These are phyloP conservation scores for Moesziomyces globuligerus DNA, from an alignment of 1,284 basidiomycete species.

Conservation along the genomic window DNA sequence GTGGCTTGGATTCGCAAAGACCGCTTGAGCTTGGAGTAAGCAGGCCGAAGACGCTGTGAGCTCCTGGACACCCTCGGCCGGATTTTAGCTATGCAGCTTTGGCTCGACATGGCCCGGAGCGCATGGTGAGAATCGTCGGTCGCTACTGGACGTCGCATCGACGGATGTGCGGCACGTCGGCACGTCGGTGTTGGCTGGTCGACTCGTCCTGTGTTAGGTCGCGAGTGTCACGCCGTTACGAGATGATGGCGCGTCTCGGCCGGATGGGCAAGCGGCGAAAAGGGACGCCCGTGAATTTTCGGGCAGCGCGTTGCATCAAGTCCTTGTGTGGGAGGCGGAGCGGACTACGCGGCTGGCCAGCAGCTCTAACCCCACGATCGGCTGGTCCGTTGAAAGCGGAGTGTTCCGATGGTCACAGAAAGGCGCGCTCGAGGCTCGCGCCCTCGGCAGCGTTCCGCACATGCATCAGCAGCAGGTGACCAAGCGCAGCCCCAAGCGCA, in stretches of 20 bases:
- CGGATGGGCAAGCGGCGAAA: conserved; percentile 3
- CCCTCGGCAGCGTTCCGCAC: conserved; percentile 17
- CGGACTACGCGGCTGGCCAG: not conserved
- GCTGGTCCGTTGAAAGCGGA: conserved; percentile 19
- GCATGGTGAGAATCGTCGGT: too few species aligned
- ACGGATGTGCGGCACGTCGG: not conserved
- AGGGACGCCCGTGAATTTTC: conserved; percentile 11
- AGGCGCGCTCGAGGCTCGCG: conserved; percentile 9
- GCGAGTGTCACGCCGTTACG: not conserved
- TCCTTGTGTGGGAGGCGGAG: too few species aligned
- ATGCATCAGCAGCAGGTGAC: conserved; percentile 1
- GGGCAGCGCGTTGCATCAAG: too few species aligned
- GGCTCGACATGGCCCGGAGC: too few species aligned
- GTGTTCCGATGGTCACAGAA: conserved; percentile 13
- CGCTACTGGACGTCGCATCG: not conserved
- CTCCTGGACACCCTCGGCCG: too few species aligned
- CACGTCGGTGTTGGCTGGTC: not conserved
- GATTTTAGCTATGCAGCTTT: too few species aligned
- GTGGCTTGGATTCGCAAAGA: too few species aligned
- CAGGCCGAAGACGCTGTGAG: too few species aligned
- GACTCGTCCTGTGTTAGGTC: not conserved
- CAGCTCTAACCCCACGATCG: conserved; percentile 19
- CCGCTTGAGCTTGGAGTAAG: too few species aligned
- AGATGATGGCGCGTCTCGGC: not conserved
- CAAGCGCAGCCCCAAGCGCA: too few species aligned